Evolutionary conservation across 805 yeast species (phyloP).

Genomic region (Lipomyces spencermartinsiae): DNA sequence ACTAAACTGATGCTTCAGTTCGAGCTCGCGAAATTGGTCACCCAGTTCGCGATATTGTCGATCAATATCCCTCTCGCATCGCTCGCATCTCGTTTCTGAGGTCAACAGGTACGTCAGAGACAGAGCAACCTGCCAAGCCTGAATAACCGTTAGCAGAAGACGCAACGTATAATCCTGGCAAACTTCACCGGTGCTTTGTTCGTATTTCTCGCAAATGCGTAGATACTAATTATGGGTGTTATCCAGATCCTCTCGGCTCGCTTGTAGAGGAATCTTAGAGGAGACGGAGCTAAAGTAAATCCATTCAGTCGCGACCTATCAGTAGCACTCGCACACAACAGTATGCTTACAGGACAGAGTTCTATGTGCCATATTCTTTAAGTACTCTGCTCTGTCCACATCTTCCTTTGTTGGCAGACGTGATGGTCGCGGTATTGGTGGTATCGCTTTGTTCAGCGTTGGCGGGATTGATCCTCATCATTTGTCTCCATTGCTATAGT

Average conservation of each 20-base stretch:
- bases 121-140: background rate
- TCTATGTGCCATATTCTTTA: background rate
- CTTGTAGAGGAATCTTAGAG: no score
- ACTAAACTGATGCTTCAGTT: background rate
- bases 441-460: background rate
- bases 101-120: background rate
- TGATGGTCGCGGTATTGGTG: background rate
- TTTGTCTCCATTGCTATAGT: no score
- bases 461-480: no score
- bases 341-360: background rate
- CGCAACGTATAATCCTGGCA: background rate
- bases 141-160: background rate
- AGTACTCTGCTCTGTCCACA: background rate
- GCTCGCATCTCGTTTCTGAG: background rate
- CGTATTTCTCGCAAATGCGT: background rate
- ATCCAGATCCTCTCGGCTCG: background rate
- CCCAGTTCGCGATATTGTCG: background rate
- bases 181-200: background rate
- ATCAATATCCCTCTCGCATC: background rate
- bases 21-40: background rate
- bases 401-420: background rate
- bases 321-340: background rate
- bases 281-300: background rate
- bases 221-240: background rate
- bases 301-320: background rate